Evolutionary conservation across 805 yeast species (phyloP).

Genomic region (Wickerhamiella brachini): DNA sequence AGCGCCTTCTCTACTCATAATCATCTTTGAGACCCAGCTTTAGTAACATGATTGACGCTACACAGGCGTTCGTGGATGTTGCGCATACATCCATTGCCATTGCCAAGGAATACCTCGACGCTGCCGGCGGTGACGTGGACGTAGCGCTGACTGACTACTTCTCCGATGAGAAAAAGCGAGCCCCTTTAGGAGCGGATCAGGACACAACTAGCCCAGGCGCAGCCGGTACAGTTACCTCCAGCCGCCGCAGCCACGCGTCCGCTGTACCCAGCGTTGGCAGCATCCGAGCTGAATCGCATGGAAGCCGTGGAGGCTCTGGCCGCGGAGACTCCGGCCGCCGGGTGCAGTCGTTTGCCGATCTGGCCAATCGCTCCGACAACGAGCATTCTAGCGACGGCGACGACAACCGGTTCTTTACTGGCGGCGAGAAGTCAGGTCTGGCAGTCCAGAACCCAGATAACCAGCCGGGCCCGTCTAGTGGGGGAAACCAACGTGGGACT

Average conservation of each 20-base stretch:
- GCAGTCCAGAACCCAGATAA: slow-evolving; percentile 59
- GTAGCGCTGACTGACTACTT: not conserved
- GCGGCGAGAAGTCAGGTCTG: slow-evolving; percentile 59
- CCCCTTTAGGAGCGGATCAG: not conserved
- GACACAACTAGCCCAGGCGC: too few relatives aligned
- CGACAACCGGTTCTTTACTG: slow-evolving; percentile 35
- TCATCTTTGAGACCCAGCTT: too few relatives aligned
- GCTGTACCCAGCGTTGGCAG: not conserved
- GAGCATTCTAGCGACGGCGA: slow-evolving; percentile 12
- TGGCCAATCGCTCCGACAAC: slow-evolving; percentile 6
- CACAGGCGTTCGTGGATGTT: not conserved
- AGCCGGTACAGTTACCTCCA: too few relatives aligned
- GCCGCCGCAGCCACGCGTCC: too few relatives aligned
- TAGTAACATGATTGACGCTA: not conserved
- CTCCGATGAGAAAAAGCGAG: not conserved
- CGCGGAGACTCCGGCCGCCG: slow-evolving; percentile 7
- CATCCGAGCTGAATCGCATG: too few relatives aligned
- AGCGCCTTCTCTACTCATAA: too few relatives aligned
- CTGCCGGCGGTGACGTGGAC: not conserved
- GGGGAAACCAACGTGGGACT: not conserved
- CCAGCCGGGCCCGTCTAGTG: slow-evolving; percentile 8
- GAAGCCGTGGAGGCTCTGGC: too few relatives aligned
- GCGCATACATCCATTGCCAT: not conserved
- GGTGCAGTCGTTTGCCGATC: slow-evolving; percentile 23
- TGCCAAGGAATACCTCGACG: not conserved